Conservation (phyloP, 2,329 filamentous ascomycete species). For the Dothideomycetes sp. region DNA sequence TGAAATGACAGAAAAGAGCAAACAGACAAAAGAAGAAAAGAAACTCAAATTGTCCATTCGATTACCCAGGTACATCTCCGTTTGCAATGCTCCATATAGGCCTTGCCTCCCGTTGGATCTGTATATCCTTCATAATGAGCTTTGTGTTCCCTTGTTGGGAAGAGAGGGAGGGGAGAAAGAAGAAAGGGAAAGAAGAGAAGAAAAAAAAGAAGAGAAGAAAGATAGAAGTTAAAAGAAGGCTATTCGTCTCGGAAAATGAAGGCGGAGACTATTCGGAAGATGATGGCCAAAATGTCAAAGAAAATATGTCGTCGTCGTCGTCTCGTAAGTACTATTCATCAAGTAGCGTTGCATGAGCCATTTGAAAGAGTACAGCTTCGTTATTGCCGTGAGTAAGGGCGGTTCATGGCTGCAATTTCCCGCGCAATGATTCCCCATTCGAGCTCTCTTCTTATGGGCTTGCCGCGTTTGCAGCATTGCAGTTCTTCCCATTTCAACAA, state of each 20-base stretch:
- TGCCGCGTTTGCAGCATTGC: slow-evolving; percentile 49
- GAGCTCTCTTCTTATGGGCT: slow-evolving; percentile 61
- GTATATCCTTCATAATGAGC: no score
- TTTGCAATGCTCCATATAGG: no score
- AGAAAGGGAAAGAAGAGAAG: neutral
- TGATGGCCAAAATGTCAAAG: slow-evolving; percentile 7
- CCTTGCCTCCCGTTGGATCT: no score
- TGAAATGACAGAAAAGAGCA: no score
- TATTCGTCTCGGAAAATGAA: no score
- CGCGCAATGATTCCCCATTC: slow-evolving; percentile 85
- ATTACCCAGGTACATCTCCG: no score
- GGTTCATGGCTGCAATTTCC: slow-evolving; percentile 93
- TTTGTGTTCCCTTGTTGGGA: no score
- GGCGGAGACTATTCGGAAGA: no score
- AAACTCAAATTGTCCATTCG: no score
- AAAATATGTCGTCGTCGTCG: slow-evolving; percentile 1
- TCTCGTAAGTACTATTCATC: slow-evolving; percentile 2
- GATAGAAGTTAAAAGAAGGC: neutral
- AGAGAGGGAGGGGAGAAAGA: neutral
- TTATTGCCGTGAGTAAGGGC: slow-evolving; percentile 67
- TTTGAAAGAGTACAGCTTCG: neutral
- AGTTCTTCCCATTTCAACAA: slow-evolving; percentile 91
- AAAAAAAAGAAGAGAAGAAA: slow-evolving; percentile 1
- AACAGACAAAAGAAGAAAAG: no score
- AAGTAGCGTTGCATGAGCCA: neutral